Evolutionary conservation across 805 yeast species (phyloP).

Genomic region (Lachancea meyersii): DNA sequence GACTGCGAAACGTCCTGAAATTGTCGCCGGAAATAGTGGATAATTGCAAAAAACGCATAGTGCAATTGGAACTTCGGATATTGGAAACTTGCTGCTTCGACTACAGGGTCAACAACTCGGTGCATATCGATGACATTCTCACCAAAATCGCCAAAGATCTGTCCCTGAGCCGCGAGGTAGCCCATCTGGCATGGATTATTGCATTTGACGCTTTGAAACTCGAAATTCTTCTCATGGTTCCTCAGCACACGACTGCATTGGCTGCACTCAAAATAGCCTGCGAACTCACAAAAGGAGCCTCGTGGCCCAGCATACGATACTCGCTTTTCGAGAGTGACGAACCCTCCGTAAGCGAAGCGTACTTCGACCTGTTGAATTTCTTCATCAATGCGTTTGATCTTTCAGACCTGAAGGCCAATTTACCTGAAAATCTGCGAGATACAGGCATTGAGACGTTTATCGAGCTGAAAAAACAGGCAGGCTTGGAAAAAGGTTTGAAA

Average conservation of each 20-base stretch:
- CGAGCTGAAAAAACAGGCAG: constrained; percentile 41
- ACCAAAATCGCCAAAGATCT: constrained; percentile 53
- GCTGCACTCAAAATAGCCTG: constrained; percentile 58
- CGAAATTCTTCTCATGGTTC: constrained; percentile 59
- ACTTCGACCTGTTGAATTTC: constrained; percentile 52
- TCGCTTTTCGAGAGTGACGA: constrained; percentile 30
- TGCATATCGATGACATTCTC: constrained; percentile 57
- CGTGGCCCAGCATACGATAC: constrained; percentile 19
- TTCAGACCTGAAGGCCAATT: constrained; percentile 41
- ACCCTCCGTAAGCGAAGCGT: constrained; percentile 39
- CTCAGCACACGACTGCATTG: constrained; percentile 71
- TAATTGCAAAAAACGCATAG: constrained; percentile 47
- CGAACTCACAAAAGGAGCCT: constrained; percentile 35
- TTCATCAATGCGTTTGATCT: constrained; percentile 52
- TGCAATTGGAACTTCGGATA: constrained; percentile 61
- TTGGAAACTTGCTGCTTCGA: constrained; percentile 77
- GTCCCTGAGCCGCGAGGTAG: constrained; percentile 40
- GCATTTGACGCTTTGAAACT: constrained; percentile 69
- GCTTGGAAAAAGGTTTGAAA: constrained; percentile 30
- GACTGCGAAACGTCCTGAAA: constrained; percentile 26
- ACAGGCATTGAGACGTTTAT: constrained; percentile 33
- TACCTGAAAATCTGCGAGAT: constrained; percentile 25
- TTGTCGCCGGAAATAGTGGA: constrained; percentile 39
- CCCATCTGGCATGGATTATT: constrained; percentile 65
- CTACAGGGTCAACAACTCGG: constrained; percentile 49